Conservation (phyloP, 2,329 filamentous ascomycete genomes). For the Alternaria metachromatica region DNA sequence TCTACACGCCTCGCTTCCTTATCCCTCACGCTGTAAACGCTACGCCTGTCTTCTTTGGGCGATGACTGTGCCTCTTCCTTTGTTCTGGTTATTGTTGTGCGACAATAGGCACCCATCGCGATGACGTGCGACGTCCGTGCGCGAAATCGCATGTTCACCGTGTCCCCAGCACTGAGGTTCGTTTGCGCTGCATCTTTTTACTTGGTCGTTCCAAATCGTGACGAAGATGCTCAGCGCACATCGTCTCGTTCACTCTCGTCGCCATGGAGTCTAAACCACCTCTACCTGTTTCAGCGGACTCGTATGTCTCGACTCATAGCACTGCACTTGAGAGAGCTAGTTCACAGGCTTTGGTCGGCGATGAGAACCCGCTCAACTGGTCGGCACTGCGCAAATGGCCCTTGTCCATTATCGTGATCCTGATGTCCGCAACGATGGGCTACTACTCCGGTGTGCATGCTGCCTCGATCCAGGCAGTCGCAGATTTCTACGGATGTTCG, state of each 20-base stretch:
- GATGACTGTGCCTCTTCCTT: background rate
- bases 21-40: background rate
- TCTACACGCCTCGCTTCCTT: background rate
- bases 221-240: background rate
- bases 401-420: background rate
- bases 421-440: background rate
- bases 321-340: background rate
- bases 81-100: background rate
- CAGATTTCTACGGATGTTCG: background rate
- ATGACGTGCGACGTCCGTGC: background rate
- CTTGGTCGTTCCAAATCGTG: background rate
- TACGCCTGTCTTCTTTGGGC: background rate
- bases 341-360: background rate
- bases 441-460: background rate
- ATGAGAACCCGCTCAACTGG: background rate
- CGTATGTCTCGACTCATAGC: background rate
- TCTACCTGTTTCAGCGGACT: background rate
- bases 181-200: background rate
- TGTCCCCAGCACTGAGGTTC: background rate
- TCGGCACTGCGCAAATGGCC: background rate
- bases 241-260: background rate
- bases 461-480: background rate
- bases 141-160: background rate
- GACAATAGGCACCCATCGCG: background rate
- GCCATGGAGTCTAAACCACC: background rate